A percentile compares a stretch with the other conserved stretches of the same genome.
Conservation (phyloP, 139 green algal genomes). For the Tetradesmus lagerheimii region DNA sequence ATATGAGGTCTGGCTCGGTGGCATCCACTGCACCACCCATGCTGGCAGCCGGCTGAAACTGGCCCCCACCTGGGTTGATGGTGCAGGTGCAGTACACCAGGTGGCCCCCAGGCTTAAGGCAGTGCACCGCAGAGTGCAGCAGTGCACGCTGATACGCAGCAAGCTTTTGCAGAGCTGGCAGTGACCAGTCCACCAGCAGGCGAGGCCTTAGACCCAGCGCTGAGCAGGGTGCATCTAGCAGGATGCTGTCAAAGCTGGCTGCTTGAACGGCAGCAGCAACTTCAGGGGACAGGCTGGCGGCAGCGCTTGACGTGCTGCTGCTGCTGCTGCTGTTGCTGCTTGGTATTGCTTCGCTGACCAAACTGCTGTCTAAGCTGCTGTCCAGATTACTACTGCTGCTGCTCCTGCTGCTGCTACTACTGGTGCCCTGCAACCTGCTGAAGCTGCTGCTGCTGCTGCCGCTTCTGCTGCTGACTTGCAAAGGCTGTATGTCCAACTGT, state of each 20-base stretch:
- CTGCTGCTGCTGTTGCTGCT: constrained; percentile 9
- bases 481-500: not conserved
- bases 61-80: constrained; percentile 59
- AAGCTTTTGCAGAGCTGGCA: constrained; percentile 52
- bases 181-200: constrained; percentile 57
- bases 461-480: not conserved
- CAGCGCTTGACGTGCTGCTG: not conserved
- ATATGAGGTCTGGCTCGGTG: no score
- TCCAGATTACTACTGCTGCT: not conserved
- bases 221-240: constrained; percentile 94
- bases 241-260: constrained; percentile 84
- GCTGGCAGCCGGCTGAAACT: not conserved
- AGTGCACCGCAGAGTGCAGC: constrained; percentile 77
- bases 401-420: not conserved
- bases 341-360: not conserved
- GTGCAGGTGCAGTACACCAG: constrained; percentile 95
- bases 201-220: constrained; percentile 89
- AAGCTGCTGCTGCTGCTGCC: not conserved
- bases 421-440: not conserved
- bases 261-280: constrained; percentile 51
- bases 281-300: not conserved
- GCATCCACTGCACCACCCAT: not conserved
- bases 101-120: constrained; percentile 80
- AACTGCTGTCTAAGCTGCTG: not conserved
- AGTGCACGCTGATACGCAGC: constrained; percentile 83